Conservation (phyloP, 306 rosid species). For the Castanea mollissima region DNA sequence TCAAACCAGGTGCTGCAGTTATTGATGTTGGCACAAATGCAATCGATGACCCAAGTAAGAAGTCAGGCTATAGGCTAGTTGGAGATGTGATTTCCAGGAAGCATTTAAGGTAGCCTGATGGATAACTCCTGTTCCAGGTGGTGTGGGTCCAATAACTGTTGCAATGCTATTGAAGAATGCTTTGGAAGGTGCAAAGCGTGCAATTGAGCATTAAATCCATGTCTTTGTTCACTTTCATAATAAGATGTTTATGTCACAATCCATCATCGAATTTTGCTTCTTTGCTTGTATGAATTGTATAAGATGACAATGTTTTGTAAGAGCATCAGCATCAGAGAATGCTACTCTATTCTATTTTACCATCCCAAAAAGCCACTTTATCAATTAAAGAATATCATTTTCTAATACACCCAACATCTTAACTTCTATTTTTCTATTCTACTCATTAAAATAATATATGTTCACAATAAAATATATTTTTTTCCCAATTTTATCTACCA, state of each 20-base stretch:
- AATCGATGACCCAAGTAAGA: slow-evolving; percentile 69
- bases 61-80: slow-evolving; percentile 82
- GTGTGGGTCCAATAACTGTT: slow-evolving; percentile 91
- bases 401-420: no score
- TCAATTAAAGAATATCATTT: no score
- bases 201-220: slow-evolving; percentile 36
- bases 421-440: no score
- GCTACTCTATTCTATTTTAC: no score
- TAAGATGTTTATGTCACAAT: background rate
- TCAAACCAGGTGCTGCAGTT: slow-evolving; percentile 92
- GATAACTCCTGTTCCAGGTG: slow-evolving; percentile 94
- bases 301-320: no score
- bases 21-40: slow-evolving; percentile 93
- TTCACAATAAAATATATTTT: no score
- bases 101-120: slow-evolving; percentile 84
- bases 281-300: no score
- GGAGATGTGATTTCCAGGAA: slow-evolving; percentile 89
- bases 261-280: no score
- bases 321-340: no score
- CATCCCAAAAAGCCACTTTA: no score
- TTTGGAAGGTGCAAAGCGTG: slow-evolving; percentile 77
- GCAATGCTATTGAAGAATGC: slow-evolving; percentile 88
- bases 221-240: slow-evolving; percentile 8
- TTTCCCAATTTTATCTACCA: no score
- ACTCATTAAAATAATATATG: no score